Evolutionary conservation across 805 yeast genomes (phyloP), one percentile per base, ranked within the genome.

Genomic region (Candida xyloterini): DNA sequence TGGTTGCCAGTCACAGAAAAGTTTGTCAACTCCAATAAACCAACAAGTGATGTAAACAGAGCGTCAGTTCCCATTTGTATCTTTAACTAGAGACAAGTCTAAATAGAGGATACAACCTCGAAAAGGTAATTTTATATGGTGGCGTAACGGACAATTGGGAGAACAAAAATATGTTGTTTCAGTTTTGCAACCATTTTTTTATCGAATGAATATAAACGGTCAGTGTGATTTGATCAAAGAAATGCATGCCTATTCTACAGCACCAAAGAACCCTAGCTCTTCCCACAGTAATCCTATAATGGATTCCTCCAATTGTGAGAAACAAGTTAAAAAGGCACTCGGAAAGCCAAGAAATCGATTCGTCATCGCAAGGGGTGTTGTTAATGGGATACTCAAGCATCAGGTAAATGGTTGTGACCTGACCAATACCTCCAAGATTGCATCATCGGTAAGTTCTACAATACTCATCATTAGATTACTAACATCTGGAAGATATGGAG

Each of bases 311-410:
- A 23, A 4, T 11, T 10, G 25, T 10, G 34, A 36, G 16, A 25
- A 15, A 27, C 22, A 27, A 18, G 28, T 30, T 4, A 32, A 16
- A 15, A 27, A 32, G 16, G 32, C 24, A 4, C 10, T 43, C 8
- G 40, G 43, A 10, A 46, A 44, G 21, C 38, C 52, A 3, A 46
- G 35, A 28, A 48, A 48, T 16, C 30, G 50, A 14, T 48, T 48
- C 27, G 39, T 48, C 31, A 43, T 48, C n/a, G 46, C 47, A 10
- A 31, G 52, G 24, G 31, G 42, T 6, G 20, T 46, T 14, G 22
- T 48, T 14, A 46, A 37, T 25, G 50, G 52, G 2, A 39, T 46
- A 2, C 30, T 43, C 1, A 35, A 37, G 14, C 11, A 21, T 5
- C 26, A 33, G 13, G n/a, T 4, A 2, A 10, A 14, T 20, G 22